Percentiles rank a stretch among this genome's conserved stretches.
Conservation (phyloP, 192 early-diverging fungal genomes). For the Coemansia sp. region DNA sequence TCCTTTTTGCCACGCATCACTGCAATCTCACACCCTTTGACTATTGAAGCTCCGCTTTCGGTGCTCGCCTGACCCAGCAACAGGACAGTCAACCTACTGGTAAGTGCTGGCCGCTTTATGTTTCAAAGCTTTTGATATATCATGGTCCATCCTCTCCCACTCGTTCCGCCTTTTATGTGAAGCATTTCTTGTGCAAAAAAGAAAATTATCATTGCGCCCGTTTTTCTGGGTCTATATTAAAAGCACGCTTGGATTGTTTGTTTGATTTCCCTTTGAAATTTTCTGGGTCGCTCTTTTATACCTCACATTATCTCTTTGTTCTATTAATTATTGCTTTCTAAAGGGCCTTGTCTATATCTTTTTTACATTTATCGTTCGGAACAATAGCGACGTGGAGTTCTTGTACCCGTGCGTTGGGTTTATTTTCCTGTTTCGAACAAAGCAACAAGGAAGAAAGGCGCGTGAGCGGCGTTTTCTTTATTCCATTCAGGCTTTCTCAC, state of each 20-base stretch:
- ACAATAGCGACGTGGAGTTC: conserved; percentile 3
- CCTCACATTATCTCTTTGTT: conserved; percentile 2
- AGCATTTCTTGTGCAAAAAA: not conserved
- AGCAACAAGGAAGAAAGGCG: not conserved
- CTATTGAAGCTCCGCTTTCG: not conserved
- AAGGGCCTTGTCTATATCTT: not conserved
- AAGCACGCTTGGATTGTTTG: not conserved
- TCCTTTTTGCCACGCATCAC: not conserved
- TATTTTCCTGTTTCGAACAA: not conserved
- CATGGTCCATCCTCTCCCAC: not conserved
- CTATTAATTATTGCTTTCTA: conserved; percentile 5
- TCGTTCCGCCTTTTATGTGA: not conserved
- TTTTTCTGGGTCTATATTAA: conserved; percentile 7
- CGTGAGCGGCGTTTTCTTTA: not conserved
- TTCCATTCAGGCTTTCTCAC: not conserved
- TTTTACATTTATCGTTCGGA: not conserved
- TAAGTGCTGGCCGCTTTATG: not conserved
- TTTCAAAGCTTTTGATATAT: not conserved
- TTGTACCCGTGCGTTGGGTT: conserved; percentile 12
- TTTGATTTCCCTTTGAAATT: not conserved
- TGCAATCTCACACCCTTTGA: not conserved
- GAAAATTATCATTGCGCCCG: not conserved
- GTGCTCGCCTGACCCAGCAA: not conserved
- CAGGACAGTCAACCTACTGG: not conserved
- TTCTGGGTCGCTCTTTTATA: not conserved